These are phyloP conservation scores for Pleodorina starrii DNA, from an alignment of 139 green algal species.

Conservation along the genomic window DNA sequence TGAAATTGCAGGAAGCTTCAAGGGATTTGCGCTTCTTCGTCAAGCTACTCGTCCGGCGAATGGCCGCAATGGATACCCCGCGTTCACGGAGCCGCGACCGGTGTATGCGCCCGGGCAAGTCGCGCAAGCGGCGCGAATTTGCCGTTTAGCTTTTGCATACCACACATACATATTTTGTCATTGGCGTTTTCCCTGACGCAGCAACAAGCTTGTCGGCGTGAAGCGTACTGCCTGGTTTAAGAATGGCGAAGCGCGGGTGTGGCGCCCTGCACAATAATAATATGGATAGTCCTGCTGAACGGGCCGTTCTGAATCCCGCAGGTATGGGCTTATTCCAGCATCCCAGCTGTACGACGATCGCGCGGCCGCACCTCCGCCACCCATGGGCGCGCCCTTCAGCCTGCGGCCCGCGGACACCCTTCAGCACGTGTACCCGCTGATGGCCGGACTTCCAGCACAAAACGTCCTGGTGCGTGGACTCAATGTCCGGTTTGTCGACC, in stretches of 20 bases:
- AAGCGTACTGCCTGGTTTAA: too few species aligned
- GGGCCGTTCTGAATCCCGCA: too few species aligned
- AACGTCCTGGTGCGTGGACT: slow-evolving; percentile 42
- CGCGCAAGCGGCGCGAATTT: background rate
- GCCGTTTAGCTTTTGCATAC: too few species aligned
- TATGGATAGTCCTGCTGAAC: too few species aligned
- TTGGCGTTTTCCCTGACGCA: too few species aligned
- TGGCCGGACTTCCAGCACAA: slow-evolving; percentile 20
- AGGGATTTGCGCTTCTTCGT: slow-evolving; percentile 71
- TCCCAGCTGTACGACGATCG: slow-evolving; percentile 50
- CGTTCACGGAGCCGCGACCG: slow-evolving; percentile 54
- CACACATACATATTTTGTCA: too few species aligned
- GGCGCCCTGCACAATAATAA: too few species aligned
- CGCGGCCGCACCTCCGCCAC: background rate
- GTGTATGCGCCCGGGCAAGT: slow-evolving; percentile 71
- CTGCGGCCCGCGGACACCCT: slow-evolving; percentile 23
- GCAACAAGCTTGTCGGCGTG: too few species aligned
- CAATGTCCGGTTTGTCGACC: background rate
- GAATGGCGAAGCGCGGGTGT: too few species aligned
- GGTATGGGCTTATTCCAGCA: slow-evolving; percentile 42
- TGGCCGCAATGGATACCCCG: slow-evolving; percentile 28
- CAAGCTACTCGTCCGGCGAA: slow-evolving; percentile 53
- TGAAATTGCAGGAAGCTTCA: slow-evolving; percentile 63
- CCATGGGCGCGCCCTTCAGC: slow-evolving; percentile 36
- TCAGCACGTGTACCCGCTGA: slow-evolving; percentile 43